Evolutionary conservation across 768 basidiomycete genomes (phyloP), one percentile per base, ranked within the genome.

Genomic region (Boletus subcaerulescens): DNA sequence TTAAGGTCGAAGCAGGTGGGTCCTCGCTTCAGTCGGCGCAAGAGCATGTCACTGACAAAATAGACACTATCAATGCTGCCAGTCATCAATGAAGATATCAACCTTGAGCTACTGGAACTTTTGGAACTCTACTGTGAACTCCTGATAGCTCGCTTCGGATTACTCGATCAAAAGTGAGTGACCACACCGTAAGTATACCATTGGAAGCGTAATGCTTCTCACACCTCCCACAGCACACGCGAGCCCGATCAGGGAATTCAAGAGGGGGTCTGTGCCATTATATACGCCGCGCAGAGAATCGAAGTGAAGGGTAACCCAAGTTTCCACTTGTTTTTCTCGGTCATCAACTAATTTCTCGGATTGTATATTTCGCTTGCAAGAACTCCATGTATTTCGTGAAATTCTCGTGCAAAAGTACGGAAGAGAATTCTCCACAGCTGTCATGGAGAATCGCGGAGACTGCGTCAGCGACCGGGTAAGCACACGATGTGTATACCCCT

Each of bases 381-480:
- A 98, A 68, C 80, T 99, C 38, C 91, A 97, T 60, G 76, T 93
- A 36, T 73, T 98, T 48, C 86, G 97, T 51, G 95, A 98, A 69
- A 83, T 98, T 68, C 80, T 99, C 54, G 91, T 95, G 89, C 91
- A 94, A 69, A 97, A 97, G 74, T 97, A 86, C 67, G 94, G 96
- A 17, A 85, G 96, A 20, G 92, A 94, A 45, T 98, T 91, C 69
- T 84, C 94, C 15, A 60, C 86, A 17, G 80, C 82, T n/a, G 85
- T 90, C 3, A 90, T 93, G 80, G 91, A 94, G 69, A 94, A 96
- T 69, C 81, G 78, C 42, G 85, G 89, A 60, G 76, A 77, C 15
- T 85, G 86, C 71, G 95, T 99, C 42, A 90, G 84, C 60, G 84
- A 88, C 46, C 84, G 97, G 56, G 92, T 93, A 73, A 72, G 85